A percentile compares a stretch with the other conserved stretches of the same genome.
These are phyloP conservation scores for Colletotrichum euphorbiae DNA, from an alignment of 2,329 filamentous ascomycete species.

Conservation along the genomic window DNA sequence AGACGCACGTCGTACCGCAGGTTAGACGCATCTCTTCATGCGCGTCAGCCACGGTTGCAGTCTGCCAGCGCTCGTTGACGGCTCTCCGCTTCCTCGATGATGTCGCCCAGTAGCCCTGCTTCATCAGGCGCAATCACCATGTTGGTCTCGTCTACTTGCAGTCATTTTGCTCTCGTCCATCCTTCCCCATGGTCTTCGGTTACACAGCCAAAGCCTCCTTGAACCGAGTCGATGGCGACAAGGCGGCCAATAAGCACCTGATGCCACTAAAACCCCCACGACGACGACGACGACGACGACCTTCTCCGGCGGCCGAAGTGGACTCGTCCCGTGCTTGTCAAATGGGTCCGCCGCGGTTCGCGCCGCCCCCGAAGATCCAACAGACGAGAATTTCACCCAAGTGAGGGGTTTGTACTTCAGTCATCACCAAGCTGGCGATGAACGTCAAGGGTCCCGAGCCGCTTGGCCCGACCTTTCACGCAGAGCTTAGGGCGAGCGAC, in stretches of 20 bases:
- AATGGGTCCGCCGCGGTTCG: neutral
- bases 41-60: conserved; percentile 16
- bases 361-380: neutral
- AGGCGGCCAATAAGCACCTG: conserved; percentile 13
- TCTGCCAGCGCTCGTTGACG: conserved; percentile 17
- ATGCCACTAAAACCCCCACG: neutral
- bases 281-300: neutral
- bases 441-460: neutral
- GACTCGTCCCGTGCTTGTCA: neutral
- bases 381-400: conserved; percentile 8
- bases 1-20: conserved; percentile 25
- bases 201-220: conserved; percentile 1
- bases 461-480: conserved; percentile 4
- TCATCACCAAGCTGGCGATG: neutral
- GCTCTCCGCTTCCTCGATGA: neutral
- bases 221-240: conserved; percentile 10
- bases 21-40: conserved; percentile 30
- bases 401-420: conserved; percentile 16
- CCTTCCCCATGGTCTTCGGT: neutral
- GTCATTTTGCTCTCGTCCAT: neutral
- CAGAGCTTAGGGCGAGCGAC: conserved; percentile 9
- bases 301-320: neutral
- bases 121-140: neutral
- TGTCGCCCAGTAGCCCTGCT: neutral
- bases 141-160: neutral